Evolutionary conservation across 83 land plant species (phyloP), one percentile per base, ranked within the genome.

Genomic region (Isoetes engelmannii): DNA sequence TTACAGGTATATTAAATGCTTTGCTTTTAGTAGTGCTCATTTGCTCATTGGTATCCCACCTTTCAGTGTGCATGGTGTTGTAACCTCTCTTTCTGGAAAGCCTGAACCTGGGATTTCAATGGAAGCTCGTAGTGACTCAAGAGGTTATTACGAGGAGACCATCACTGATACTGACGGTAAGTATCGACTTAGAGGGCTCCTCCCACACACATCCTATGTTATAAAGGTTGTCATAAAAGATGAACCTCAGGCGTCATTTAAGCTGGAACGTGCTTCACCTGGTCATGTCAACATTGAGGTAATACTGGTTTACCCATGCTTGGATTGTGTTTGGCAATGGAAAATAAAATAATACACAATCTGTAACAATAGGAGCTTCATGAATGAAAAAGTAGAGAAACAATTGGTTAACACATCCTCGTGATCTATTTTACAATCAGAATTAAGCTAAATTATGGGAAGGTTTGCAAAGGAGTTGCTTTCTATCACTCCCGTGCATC

Each of bases 231-330:
- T 75, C 13, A 62, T 76, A 10, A 90, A 84, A 77, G 78, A 77
- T 54, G 84, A 77, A 19, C 43, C 51, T 5, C 69, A 71, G 47
- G 75, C 75, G 43, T 72, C 63, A 6, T 12, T 68, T 17, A 77
- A 46, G 61, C 83, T 94, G 77, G 98, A 94, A 66, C 84, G 96
- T 65, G 86, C 96, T 63, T 87, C 98, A 72, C 98, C 98, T 13
- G 81, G 76, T 58, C 74, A 57, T 45, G 67, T 81, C 49, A 6
- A 71, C 67, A 67, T 89, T 60, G 59, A 83, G 84, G 95, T 85
- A 70, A 63, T 59, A 5, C 6, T 15, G 8, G 72, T 41, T 12
- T 69, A 18, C 45, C 45, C 45, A 69, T 8, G 10, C 43, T 20
- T 51, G 60, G n/a, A 28, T 48, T 4, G 17, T 20, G 15, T 49